Percentiles rank a stretch among this genome's conserved stretches.
phyloP scores from a whole-genome alignment of 805 yeast genomes.

The Cyberlindnera samutprakarnensis region DNA sequence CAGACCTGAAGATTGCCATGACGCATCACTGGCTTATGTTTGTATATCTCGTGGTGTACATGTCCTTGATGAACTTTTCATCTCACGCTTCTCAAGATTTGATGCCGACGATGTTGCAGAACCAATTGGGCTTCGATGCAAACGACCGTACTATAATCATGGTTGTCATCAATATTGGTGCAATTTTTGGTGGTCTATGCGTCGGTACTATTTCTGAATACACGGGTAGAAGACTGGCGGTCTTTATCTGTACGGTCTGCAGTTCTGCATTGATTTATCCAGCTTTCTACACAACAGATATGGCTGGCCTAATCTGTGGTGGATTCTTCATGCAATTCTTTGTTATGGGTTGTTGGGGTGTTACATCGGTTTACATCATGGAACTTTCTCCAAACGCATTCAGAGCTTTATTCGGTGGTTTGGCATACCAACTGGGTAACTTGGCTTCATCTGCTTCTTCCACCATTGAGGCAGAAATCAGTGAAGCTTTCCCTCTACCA shows the following conservation, averaged over 20 bases:
- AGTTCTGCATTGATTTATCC: constrained; percentile 62
- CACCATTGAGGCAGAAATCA: constrained; percentile 52
- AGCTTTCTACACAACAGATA: constrained; percentile 34
- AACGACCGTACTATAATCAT: constrained; percentile 52
- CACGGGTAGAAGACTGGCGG: constrained; percentile 53
- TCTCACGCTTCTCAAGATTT: constrained; percentile 74
- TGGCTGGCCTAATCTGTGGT: constrained; percentile 41
- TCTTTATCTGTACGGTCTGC: constrained; percentile 39
- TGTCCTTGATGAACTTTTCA: constrained; percentile 66
- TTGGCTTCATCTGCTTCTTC: constrained; percentile 41
- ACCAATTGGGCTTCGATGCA: constrained; percentile 39
- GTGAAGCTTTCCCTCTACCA: constrained; percentile 17
- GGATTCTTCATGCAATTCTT: constrained; percentile 60
- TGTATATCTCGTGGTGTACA: constrained; percentile 47
- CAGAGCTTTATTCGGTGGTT: constrained; percentile 54
- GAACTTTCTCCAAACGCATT: constrained; percentile 62
- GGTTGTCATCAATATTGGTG: constrained; percentile 60
- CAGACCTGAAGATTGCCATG: constrained; percentile 29
- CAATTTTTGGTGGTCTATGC: constrained; percentile 54
- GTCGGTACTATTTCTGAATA: constrained; percentile 51
- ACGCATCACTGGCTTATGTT: constrained; percentile 54
- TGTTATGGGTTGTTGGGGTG: constrained; percentile 73
- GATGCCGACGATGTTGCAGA: constrained; percentile 54
- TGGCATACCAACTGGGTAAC: constrained; percentile 36
- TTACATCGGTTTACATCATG: constrained; percentile 55